phyloP scores from a whole-genome alignment of 2,329 filamentous ascomycete genomes.

The Venturia pyrina region DNA sequence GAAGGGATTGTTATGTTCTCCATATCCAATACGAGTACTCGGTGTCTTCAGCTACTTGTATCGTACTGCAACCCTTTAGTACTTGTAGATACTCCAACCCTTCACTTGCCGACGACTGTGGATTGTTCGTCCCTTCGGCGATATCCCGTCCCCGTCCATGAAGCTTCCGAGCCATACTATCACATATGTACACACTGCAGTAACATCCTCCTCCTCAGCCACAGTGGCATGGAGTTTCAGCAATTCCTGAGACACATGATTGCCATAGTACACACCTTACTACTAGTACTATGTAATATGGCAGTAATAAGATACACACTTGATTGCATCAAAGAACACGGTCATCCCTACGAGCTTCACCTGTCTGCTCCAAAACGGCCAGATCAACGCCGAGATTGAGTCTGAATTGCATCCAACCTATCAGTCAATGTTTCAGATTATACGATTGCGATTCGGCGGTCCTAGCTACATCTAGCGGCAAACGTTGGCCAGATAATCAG shows the following conservation, averaged over 20 bases:
- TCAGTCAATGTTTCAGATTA: background rate
- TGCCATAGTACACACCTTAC: background rate
- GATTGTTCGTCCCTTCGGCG: background rate
- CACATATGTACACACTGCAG: too few species aligned
- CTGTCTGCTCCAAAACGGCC: background rate
- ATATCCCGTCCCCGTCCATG: background rate
- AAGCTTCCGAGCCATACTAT: background rate
- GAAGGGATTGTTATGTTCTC: too few species aligned
- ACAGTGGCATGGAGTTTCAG: constrained; percentile 1
- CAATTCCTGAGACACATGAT: constrained; percentile 5
- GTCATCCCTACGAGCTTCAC: background rate
- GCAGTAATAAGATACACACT: too few species aligned
- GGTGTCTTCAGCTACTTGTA: too few species aligned
- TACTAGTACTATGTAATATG: too few species aligned
- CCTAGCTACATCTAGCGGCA: background rate
- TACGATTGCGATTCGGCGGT: background rate
- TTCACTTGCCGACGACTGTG: background rate
- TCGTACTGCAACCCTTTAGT: too few species aligned
- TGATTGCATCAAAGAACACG: background rate
- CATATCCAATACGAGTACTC: too few species aligned
- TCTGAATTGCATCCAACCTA: background rate
- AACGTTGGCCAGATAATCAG: background rate
- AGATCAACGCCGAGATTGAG: background rate
- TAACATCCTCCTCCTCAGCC: too few species aligned
- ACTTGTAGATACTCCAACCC: too few species aligned